Evolutionary conservation across 116 monocot genomes (phyloP).

Genomic region (Trichopus zeylanicus): DNA sequence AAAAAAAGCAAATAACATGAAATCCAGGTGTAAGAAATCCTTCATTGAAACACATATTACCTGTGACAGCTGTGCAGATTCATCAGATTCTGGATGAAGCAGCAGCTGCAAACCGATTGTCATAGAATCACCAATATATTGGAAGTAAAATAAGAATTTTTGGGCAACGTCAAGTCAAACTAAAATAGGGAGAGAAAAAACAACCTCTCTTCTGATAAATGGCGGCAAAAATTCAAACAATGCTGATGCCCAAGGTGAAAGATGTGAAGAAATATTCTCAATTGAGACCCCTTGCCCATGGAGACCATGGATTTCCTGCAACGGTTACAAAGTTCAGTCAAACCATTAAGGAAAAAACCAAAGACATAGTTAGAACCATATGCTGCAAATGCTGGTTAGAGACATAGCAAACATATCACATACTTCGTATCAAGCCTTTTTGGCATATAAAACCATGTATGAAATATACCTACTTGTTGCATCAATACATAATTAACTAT

Average conservation of each 20-base stretch:
- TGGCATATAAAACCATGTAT: too few relatives aligned
- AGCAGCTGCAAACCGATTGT: constrained; percentile 37
- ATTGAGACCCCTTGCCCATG: constrained; percentile 58
- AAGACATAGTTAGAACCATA: too few relatives aligned
- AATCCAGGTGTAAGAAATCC: too few relatives aligned
- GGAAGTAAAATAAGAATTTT: not conserved
- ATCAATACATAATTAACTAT: too few relatives aligned
- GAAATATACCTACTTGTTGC: too few relatives aligned
- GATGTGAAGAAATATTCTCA: constrained; percentile 59
- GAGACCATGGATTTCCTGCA: constrained; percentile 79
- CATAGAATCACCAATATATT: not conserved
- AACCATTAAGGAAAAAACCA: too few relatives aligned
- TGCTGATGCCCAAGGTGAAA: constrained; percentile 97
- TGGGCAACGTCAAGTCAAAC: too few relatives aligned
- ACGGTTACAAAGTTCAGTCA: not conserved
- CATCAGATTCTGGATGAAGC: constrained; percentile 90
- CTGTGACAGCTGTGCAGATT: constrained; percentile 85
- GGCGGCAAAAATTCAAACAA: constrained; percentile 81
- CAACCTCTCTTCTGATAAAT: constrained; percentile 79
- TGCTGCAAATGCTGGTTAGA: not conserved
- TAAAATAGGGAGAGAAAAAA: not conserved
- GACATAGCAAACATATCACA: not conserved
- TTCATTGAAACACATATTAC: constrained; percentile 18
- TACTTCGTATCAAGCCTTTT: too few relatives aligned
- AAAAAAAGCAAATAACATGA: not conserved